A percentile compares a stretch with the other conserved stretches of the same genome.
These are phyloP conservation scores for Asterella californica DNA, from an alignment of 225 moss, liverwort and hornwort species.

Conservation along the genomic window DNA sequence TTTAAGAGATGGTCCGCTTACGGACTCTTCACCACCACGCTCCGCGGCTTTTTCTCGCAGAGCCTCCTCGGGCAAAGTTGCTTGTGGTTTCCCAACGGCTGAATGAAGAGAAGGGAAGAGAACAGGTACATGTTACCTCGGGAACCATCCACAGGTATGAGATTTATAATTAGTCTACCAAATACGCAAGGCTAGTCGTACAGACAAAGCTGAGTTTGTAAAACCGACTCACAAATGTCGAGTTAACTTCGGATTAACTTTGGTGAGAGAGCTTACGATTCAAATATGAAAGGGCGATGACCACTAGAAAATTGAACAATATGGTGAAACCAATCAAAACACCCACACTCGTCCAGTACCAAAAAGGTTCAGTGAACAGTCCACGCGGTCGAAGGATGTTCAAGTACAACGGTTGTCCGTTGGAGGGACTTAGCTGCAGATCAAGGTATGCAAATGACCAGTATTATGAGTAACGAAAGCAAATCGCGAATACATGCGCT, in stretches of 20 bases:
- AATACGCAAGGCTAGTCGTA: background rate
- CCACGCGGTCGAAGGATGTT: conserved; percentile 54
- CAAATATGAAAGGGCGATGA: conserved; percentile 47
- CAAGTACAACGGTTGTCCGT: conserved; percentile 36
- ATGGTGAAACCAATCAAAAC: conserved; percentile 50
- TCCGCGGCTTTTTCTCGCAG: conserved; percentile 26
- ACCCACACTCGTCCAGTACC: conserved; percentile 53
- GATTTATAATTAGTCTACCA: no score
- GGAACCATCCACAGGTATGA: no score
- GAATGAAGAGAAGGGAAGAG: background rate
- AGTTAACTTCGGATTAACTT: background rate
- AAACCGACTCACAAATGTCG: background rate
- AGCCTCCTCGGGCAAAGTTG: conserved; percentile 29
- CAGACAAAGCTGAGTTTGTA: background rate
- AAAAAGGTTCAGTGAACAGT: conserved; percentile 44
- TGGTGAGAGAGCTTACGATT: conserved; percentile 31
- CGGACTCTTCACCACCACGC: background rate
- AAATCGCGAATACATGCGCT: background rate
- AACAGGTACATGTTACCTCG: background rate
- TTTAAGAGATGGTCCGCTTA: conserved; percentile 1
- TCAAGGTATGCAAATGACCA: background rate
- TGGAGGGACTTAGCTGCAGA: conserved; percentile 31
- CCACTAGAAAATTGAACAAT: conserved; percentile 50
- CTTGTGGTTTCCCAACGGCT: conserved; percentile 49
- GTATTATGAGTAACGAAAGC: background rate